Base-by-base conservation (phyloP, 2,329 filamentous ascomycete genomes). In the Pyrenophora teres region DNA sequence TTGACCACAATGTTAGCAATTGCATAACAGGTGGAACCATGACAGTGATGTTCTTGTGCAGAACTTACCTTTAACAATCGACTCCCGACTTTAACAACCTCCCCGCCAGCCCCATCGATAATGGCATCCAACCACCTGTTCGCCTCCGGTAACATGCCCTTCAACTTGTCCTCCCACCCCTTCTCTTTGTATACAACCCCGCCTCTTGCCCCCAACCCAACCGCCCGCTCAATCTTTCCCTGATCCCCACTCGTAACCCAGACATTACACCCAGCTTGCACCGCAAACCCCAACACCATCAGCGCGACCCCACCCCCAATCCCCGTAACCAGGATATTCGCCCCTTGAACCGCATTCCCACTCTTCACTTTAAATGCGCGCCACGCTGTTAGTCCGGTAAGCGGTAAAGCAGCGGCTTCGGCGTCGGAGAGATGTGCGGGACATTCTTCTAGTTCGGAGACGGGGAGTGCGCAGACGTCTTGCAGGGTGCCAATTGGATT, bases 291-390 rank as follows among this genome's bases (percentile, higher is more conserved):
- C 62, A 97, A 77, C 5, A 83, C 88, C 78, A 90, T 87, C 48
- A 97, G 77, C 30, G 93, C 93, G 1, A 97, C 93, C 37, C 93
- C 93, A 31, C 93, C 93, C 0, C 93, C 93, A 72, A 97, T 95
- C 0, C 93, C 93, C 4, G 93, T 97, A 36, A 97, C 77, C 27
- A 97, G 78, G 3, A 97, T 80, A 68, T 95, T 96, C 55, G 83
- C 77, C 2, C 90, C 90, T 0, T 76, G 74, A 50, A 78, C 76
- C 6, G 83, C 82, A 59, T 87, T 85, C 4, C 81, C 83, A 41
- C 82, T 86, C 80, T 97, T 97, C 6, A 83, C 88, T 44, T 94
- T 83, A 37, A 95, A 77, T 0, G 92, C 93, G 38, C 94, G 81
- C 91, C 91, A 97, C 6, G 83, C 93, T 1, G 93, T 97, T 54